Evolutionary conservation across 1,284 basidiomycete species (phyloP), one percentile per base, ranked within the genome.

Genomic region (Coniferiporia weirii): DNA sequence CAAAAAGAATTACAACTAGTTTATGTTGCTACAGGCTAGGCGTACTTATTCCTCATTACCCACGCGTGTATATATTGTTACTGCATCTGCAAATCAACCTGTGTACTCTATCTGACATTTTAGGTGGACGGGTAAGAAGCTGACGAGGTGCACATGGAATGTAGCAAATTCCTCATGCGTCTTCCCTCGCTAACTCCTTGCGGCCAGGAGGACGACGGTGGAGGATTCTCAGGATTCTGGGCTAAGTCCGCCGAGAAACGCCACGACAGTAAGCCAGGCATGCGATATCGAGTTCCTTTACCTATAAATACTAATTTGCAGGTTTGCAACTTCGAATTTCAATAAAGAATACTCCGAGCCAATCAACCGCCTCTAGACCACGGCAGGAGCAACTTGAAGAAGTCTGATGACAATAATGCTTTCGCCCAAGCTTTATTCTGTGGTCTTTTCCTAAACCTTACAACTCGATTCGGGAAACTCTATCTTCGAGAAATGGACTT

Each of bases 41-140:
- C 52, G 12, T 54, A 44, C 13, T 54, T 45, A 7, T 32, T 38
- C 22, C 36, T 49, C 27, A 13, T 54, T 45, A 15, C 52, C 13
- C 40, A 36, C 54, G 43, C 17, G 43, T 48, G 20, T 56, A 48
- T 38, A 56, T 56, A 56, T 47, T 56, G 54, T 56, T 38, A 47
- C 46, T 48, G 17, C 54, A 45, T 56, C 46, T 48, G 46, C 54
- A 56, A 56, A 48, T 36, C 48, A 36, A 22, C 19, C 12, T 56
- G 27, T 56, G 54, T 48, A 56, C 34, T 48, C 17, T 56, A 47
- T 48, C 46, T 36, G 32, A 13, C 45, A 13, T 48, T 46, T 48
- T 34, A 35, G 36, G 45, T 56, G 54, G 19, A 19, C 15, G 13
- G 15, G 32, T 56, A 45, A 36, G 54, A 54, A 54, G 40, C 40